Evolutionary conservation across 768 basidiomycete genomes (phyloP), one percentile per base, ranked within the genome.

Genomic region (Strobilomyces echinocephalus): DNA sequence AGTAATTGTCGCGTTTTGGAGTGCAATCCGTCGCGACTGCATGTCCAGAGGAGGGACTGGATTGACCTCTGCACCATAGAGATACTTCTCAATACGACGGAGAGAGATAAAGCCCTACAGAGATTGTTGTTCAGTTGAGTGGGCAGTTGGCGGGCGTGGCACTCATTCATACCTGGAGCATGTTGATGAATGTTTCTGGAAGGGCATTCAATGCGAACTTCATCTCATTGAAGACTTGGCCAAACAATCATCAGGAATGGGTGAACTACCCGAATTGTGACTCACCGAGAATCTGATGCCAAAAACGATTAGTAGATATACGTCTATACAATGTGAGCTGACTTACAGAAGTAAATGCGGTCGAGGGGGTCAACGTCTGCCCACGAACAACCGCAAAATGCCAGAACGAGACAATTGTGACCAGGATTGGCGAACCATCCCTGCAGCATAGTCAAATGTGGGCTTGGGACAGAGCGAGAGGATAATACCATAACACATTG

Each of bases 71-170:
- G 80, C 79, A 9, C 80, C 77, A 45, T 81, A 73, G 24, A 97
- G 79, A 68, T 95, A 97, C 62, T 90, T 93, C 66, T 95, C 92
- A 55, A 97, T 94, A 47, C 94, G 89, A 16, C 88, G 84, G 46
- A 94, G 74, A 11, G 91, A 94, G 15, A 97, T 90, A 43, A 89
- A 76, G 50, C 84, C 81, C 86, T 87, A 42, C 38, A 53, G 30
- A 46, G 18, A 50, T 30, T 1, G 18, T 20, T 31, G 31, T 38
- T 49, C 16, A 43, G 46, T 38, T 16, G 18, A 35, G n/a, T 9
- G 8, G n/a, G 6, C 12, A 16, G 14, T 41, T 24, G 38, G 1
- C 2, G 8, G 2, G 15, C 9, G 2, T 5, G 2, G 15, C 5
- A 3, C 5, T 30, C 35, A 14, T 15, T 55, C 64, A 40, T 49